Conservation (phyloP, 352 stramenopile species). For the Pythium monospermum region DNA sequence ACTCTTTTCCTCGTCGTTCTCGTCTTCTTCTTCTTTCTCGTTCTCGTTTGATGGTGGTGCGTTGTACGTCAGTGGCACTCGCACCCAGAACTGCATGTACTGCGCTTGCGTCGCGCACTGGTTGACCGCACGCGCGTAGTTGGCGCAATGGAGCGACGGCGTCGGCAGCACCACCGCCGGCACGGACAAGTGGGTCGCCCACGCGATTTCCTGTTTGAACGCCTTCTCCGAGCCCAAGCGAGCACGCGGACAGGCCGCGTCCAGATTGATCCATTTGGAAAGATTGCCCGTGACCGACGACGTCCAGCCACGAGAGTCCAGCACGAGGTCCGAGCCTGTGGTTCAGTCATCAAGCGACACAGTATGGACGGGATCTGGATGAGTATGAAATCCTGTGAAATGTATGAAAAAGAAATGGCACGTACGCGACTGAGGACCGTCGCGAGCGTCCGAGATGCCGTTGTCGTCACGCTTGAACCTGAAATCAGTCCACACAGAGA, state of each 20-base stretch:
- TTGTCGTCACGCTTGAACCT: constrained; percentile 72
- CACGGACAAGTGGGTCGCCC: constrained; percentile 94
- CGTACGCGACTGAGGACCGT: constrained; percentile 55
- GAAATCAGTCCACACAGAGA: background rate
- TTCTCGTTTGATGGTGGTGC: constrained; percentile 15
- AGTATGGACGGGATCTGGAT: background rate
- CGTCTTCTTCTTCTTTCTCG: constrained; percentile 6
- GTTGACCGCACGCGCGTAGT: constrained; percentile 87
- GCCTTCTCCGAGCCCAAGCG: constrained; percentile 63
- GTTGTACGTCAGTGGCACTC: constrained; percentile 57
- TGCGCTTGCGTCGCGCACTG: constrained; percentile 65
- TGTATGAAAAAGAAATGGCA: background rate
- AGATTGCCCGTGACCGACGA: constrained; percentile 73
- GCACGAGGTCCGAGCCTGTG: constrained; percentile 72
- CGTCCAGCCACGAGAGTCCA: constrained; percentile 83
- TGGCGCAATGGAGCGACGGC: constrained; percentile 44
- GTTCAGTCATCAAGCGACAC: background rate
- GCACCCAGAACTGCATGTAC: constrained; percentile 89
- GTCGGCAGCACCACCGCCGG: constrained; percentile 91
- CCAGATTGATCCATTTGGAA: constrained; percentile 78
- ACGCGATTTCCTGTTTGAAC: constrained; percentile 92
- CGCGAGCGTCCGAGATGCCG: constrained; percentile 50
- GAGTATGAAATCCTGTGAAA: background rate
- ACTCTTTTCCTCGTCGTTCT: constrained; percentile 23
- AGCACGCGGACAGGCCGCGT: constrained; percentile 31